Evolutionary conservation across 2,329 filamentous ascomycete species (phyloP).

Genomic region (Scleromitrula shiraiana): DNA sequence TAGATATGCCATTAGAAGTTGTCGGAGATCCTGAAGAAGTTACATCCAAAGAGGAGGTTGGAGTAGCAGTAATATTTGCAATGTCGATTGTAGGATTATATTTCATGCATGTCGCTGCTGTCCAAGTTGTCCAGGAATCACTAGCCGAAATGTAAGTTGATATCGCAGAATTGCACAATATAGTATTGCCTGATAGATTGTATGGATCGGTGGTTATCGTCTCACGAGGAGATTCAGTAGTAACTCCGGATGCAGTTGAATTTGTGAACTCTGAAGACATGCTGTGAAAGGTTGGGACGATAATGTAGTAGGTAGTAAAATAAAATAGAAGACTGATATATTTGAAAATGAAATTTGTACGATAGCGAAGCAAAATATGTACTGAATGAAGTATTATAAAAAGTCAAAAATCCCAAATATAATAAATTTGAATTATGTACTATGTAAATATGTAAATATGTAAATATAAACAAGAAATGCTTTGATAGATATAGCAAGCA

Average conservation of each 20-base stretch:
- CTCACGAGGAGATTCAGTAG: not conserved
- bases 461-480: too few species aligned
- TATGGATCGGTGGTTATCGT: not conserved
- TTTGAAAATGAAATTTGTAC: too few species aligned
- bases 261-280: not conserved
- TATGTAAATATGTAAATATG: too few species aligned
- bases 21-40: not conserved
- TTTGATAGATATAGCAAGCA: too few species aligned
- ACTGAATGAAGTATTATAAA: not conserved
- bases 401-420: not conserved
- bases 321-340: not conserved
- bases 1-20: not conserved
- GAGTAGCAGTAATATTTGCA: not conserved
- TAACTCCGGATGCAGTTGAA: not conserved
- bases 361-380: not conserved
- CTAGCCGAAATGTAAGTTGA: slow-evolving; percentile 3
- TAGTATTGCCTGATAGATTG: not conserved
- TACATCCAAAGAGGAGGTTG: not conserved
- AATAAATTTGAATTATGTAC: too few species aligned
- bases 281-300: not conserved
- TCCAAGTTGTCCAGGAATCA: slow-evolving; percentile 5
- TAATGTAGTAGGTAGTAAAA: not conserved
- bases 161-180: slow-evolving; percentile 2
- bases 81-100: not conserved
- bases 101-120: slow-evolving; percentile 1